phyloP scores from a whole-genome alignment of 352 stramenopile genomes.

The Phytophthora citrophthora region DNA sequence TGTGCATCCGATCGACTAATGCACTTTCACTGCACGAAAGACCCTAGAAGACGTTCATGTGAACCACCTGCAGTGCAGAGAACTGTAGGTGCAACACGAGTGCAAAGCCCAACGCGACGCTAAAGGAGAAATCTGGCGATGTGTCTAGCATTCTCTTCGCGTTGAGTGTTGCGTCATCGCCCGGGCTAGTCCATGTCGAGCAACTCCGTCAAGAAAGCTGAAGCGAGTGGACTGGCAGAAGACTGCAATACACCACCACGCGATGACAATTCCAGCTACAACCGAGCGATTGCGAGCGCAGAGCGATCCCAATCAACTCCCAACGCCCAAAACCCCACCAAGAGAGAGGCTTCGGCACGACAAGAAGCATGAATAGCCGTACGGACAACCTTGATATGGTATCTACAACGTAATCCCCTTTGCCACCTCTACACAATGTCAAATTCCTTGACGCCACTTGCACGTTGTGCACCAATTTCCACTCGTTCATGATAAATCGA shows the following conservation, averaged over 20 bases:
- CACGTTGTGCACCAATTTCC: not conserved
- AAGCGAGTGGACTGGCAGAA: conserved; percentile 17
- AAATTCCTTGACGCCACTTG: conserved; percentile 9
- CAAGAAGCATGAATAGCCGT: not conserved
- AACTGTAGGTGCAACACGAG: conserved; percentile 8
- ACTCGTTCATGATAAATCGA: not conserved
- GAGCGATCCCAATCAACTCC: not conserved
- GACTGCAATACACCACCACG: conserved; percentile 34
- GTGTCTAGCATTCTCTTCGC: conserved; percentile 29
- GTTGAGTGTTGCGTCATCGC: conserved; percentile 24
- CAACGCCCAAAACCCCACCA: conserved; percentile 2
- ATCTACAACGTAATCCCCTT: conserved; percentile 7
- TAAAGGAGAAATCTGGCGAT: conserved; percentile 7
- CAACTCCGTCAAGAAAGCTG: conserved; percentile 21
- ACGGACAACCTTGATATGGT: not conserved
- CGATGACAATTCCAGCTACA: conserved; percentile 30
- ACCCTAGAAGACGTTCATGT: conserved; percentile 7
- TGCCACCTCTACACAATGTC: conserved; percentile 12
- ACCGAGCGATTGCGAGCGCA: not conserved
- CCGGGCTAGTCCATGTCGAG: conserved; percentile 17
- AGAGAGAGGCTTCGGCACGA: conserved; percentile 8
- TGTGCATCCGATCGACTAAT: conserved; percentile 13
- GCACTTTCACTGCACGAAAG: conserved; percentile 17
- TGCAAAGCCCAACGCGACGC: conserved; percentile 9
- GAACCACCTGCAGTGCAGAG: conserved; percentile 21